Base-by-base conservation (phyloP, 129 eudicot genomes). In the Lactuca sativa region DNA sequence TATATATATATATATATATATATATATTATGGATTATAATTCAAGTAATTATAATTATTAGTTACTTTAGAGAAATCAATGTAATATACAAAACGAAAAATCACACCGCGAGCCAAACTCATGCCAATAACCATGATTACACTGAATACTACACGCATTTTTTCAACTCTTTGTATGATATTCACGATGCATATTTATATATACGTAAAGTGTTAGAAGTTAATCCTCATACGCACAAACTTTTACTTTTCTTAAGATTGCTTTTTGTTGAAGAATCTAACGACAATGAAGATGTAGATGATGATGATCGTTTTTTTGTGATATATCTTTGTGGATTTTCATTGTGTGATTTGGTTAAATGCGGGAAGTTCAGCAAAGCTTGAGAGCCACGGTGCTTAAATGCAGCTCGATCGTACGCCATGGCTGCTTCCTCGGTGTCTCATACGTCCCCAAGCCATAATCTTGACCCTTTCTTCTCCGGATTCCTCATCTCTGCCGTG, bases 401-500 rank as follows among this genome's bases (percentile, higher is more conserved):
- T 0, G 76, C 76, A 25, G 76, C 67, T 48, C 76, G 57, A 61
- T 59, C 73, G 21, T 67, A 67, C 6, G 73, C 73, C 73, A 67
- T 67, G 6, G 73, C 73, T 6, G 73, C 73, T 54, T 67, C 73
- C 33, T 67, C n/a, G 48, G 73, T 1, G 73, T 67, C 11, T 67
- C 73, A 9, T 58, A 48, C n/a, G 67, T 60, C 38, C 38, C 76
- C 76, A 7, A 72, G 67, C 76, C 76, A 72, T 61, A 72, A 33
- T 60, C 76, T 59, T 1, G 76, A 41, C 7, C 76, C 76, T 60
- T 33, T 72, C 57, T 72, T 72, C 36, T 32, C 69, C 10, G 74
- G 73, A 54, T 67, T 54, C 34, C 73, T 67, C 73, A 67, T 70
- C 56, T 74, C 78, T 10, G 78, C 78, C 49, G 72, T 66, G 32